Evolutionary conservation across 306 rosid species (phyloP).

Genomic region (Quercus dentata): DNA sequence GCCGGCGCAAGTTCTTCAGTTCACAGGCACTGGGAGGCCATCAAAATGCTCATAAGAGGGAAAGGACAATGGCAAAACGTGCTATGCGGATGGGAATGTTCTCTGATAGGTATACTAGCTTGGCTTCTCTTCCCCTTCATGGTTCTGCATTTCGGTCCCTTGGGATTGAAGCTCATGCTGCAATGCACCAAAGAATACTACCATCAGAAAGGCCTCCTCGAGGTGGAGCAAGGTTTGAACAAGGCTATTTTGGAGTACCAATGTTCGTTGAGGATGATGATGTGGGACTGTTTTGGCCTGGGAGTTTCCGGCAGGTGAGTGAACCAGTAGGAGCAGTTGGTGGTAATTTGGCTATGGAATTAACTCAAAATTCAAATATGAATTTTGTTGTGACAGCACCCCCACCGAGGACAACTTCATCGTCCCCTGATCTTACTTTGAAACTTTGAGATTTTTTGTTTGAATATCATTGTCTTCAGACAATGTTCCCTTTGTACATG

Average conservation of each 20-base stretch:
- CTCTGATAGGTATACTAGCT: conserved; percentile 56
- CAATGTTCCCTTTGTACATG: conserved; percentile 46
- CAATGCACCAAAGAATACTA: conserved; percentile 50
- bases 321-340: conserved; percentile 18
- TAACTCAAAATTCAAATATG: conserved; percentile 26
- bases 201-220: conserved; percentile 38
- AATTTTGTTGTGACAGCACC: conserved; percentile 26
- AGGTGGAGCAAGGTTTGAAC: conserved; percentile 56
- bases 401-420: conserved; percentile 38
- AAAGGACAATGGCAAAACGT: conserved; percentile 86
- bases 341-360: conserved; percentile 20
- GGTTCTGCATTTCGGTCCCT: conserved; percentile 77
- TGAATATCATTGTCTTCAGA: conserved; percentile 5
- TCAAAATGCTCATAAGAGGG: conserved; percentile 92
- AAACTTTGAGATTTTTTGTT: conserved; percentile 50
- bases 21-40: conserved; percentile 95
- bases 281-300: conserved; percentile 69
- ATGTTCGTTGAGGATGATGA: conserved; percentile 61
- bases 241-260: conserved; percentile 44
- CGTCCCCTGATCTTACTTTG: conserved; percentile 76
- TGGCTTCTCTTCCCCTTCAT: conserved; percentile 81
- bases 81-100: conserved; percentile 78
- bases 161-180: conserved; percentile 71
- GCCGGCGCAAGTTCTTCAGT: conserved; percentile 80
- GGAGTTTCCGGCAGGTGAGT: conserved; percentile 72